Evolutionary conservation across 495 filamentous ascomycete species (phyloP), one percentile per base, ranked within the genome.

Genomic region (Monascus purpureus): DNA sequence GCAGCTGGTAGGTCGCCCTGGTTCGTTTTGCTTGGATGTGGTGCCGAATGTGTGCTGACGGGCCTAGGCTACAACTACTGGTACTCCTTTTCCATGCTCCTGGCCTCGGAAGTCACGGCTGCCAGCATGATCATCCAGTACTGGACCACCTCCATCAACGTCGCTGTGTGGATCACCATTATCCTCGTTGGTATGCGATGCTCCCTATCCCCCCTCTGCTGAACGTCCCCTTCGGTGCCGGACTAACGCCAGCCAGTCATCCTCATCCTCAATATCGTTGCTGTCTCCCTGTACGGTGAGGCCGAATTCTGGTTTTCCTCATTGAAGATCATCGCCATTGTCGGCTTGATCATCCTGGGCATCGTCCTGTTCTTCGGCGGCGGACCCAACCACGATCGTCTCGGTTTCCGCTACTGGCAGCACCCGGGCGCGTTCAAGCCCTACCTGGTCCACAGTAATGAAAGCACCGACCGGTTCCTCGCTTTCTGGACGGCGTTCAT

Each of bases 361-460:
- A 63, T 86, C 35, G 70, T 77, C 36, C 63, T 83, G 24, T 70
- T 77, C 44, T 68, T 74, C 14, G 78, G 80, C 8, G 80, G 65
- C 18, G 74, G 75, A 19, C 61, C 75, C 8, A 66, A 49, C 25
- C 62, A 77, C 18, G 72, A 77, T 26, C 59, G 68, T 25, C 51
- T 80, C n/a, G 78, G 80, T 2, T 85, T 84, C 54, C 56, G 67
- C 25, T 80, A 76, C 50, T 86, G 79, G 80, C 56, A 64, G 13
- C 45, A 74, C 15, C 79, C 78, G 1, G 80, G 79, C 11, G 68
- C 77, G 3, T 74, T 84, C 49, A 63, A 59, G 20, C 70, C 80
- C 28, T 72, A 70, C 19, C 24, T 52, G 13, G 45, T 44, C 2
- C 9, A 18, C 28, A 39, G 54, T 29, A 41, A 37, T n/a, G n/a